Base-by-base conservation (phyloP, 2,329 filamentous ascomycete genomes). In the Aspergillus transmontanensis region DNA sequence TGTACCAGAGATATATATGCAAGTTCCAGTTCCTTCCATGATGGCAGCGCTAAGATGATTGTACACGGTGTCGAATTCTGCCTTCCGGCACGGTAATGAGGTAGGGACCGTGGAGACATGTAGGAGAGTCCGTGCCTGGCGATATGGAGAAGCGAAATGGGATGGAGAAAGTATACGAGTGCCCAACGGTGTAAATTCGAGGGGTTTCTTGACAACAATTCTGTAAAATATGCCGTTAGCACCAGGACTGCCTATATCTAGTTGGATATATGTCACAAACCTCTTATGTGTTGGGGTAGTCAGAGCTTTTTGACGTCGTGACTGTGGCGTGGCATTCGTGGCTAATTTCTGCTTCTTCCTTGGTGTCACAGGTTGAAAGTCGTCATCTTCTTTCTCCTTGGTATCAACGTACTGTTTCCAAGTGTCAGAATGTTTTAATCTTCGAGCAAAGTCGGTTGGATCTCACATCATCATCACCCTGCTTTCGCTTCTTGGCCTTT, bases 1-100 rank as follows among this genome's bases (percentile, higher is more conserved):
- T 0, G 94, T 98, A n/a, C 95, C 95, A 0, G 95, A 98, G 64
- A 99, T 99, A 79, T 99, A 99, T 74, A 99, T 98, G 77, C 96
- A 99, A 34, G 94, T 92, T 16, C 96, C 96, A 2, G 91, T 92
- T 21, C 94, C 95, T 69, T 97, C 94, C 16, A 90, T 90, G 73
- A 99, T 99, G 58, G 96, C 95, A 9, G 93, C 91, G 74, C 97
- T 94, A 39, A 99, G 88, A 76, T 98, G 93, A 5, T 92, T 92
- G 74, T 98, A 97, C 7, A 99, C 95, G 2, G 92, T 88, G 11
- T 89, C 87, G 77, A 99, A 99, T 75, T 99, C 96, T 39, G 88
- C 88, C 74, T 97, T 94, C 65, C 95, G 90, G 74, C 95, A 98
- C 11, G 95, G 95, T 6, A 99, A 85, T 51, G 92, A 92, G 14